Evolutionary conservation across 495 filamentous ascomycete species (phyloP), one percentile per base, ranked within the genome.

Genomic region (Penicillium chermesinum): DNA sequence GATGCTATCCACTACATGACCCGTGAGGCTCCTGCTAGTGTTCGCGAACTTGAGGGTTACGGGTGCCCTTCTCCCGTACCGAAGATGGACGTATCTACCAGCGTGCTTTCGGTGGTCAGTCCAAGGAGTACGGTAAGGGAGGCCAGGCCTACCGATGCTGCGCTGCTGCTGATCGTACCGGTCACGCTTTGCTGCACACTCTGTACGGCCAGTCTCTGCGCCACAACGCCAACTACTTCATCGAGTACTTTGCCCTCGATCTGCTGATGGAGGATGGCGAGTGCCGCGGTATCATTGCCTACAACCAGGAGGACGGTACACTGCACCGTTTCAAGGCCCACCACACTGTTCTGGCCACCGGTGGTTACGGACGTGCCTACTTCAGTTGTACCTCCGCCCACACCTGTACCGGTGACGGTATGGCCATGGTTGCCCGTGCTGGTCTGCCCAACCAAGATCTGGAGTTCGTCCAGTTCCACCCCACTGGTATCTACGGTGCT

Each of bases 1-100:
- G 91, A 97, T 72, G 91, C 91, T 41, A 97, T 97, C 64, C 91
- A 97, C 71, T 97, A 97, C 75, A 97, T 97, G 91, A 96, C 91
- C 52, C 80, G 90, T 52, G 93, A 96, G 70, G 91, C 91, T 16
- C 90, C 91, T 18, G 81, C 83, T 43, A 89, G 85, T 58, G 89
- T 97, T 48, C 87, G 93, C 64, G 91, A 97, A 74, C 74, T 97
- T 48, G 91, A 97, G 70, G 90, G 95, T 68, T 97, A 97, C 70
- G 91, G 91, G 49, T 96, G 91, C 70, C 93, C 45, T 97, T 97
- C 76, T 95, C 90, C 46, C 81, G 91, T 81, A 97, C 91, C 38
- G 91, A 96, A 65, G 91, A 96, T 63, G 91, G 91, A 46, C 91
- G 83, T 67, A 96, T 97, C 61, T 98, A 97, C 77, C 91, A 97